Evolutionary conservation across 352 stramenopile species (phyloP).

Genomic region (Peronospora belbahrii): DNA sequence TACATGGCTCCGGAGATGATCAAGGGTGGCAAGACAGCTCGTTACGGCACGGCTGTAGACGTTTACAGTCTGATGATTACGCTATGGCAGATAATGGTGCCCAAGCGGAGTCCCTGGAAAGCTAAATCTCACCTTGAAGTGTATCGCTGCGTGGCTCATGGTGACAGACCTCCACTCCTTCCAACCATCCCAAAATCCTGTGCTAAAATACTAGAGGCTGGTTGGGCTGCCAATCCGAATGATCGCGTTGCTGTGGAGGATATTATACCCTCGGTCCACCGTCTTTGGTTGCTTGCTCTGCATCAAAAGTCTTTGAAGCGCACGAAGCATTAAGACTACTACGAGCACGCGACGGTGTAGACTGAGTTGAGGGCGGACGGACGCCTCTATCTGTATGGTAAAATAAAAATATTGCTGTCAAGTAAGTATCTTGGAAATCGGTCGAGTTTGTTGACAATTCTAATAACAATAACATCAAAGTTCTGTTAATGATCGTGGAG

Average conservation of each 20-base stretch:
- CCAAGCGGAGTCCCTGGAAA: conserved; percentile 64
- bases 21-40: conserved; percentile 67
- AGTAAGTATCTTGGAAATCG: conserved; percentile 11
- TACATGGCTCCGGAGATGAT: conserved; percentile 86
- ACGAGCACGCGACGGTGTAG: conserved; percentile 3
- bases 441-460: conserved; percentile 4
- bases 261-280: conserved; percentile 69
- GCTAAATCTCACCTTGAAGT: conserved; percentile 71
- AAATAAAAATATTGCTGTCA: conserved; percentile 16
- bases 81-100: conserved; percentile 83
- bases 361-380: conserved; percentile 5
- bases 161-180: conserved; percentile 61
- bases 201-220: conserved; percentile 61
- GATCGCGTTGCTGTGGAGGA: conserved; percentile 69
- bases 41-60: conserved; percentile 71
- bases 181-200: conserved; percentile 64
- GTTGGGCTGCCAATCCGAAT: conserved; percentile 61
- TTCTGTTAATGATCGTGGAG: conserved; percentile 30
- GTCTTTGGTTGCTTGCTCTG: conserved; percentile 66
- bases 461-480: conserved; percentile 15
- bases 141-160: conserved; percentile 63
- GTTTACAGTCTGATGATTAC: conserved; percentile 86
- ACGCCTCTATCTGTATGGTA: conserved; percentile 20
- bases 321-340: conserved; percentile 36
- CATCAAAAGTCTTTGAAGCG: conserved; percentile 68